Evolutionary conservation across 805 yeast species (phyloP), one percentile per base, ranked within the genome.

Genomic region (Brettanomyces naardenensis): DNA sequence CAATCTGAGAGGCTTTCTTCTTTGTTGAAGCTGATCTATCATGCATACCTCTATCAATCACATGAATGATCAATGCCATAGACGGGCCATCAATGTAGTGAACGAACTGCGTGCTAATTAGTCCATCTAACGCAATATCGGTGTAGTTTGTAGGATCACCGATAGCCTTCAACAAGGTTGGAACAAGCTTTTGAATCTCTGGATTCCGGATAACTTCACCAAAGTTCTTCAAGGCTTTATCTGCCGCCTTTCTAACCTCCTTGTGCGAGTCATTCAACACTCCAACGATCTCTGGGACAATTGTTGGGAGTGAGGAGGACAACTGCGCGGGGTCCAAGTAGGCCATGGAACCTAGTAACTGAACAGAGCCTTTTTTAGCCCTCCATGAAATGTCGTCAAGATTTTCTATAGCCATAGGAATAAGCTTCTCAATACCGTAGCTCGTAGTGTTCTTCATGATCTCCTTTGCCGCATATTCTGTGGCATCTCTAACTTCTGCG

Each of bases 1-100:
- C 97, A 67, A 92, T 90, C 62, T 92, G 97, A 60, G 97, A 89
- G 0, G 97, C 90, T 59, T 87, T 87, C 58, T 84, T 77, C 66
- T 90, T 92, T 4, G 92, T 85, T 31, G 78, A 69, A 0, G 97
- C 97, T n/a, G 95, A 83, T 53, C 98, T 70, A 48, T 90, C 97
- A 37, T 74, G 77, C 84, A 92, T 78, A 64, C 97, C 99, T 59
- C 98, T 77, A 56, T 87, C 92, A 34, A 92, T 81, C 37, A 92
- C 96, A 55, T 89, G 96, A 44, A 89, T 86, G 39, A 92, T 87
- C 51, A 92, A 71, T 0, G 99, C 98, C 52, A 92, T 69, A 1
- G 97, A 90, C 3, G 99, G 97, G 17, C 97, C 96, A 63, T 92
- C 99, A 47, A 92, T 90, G 59, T 90, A 92, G 61, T 92, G 99